A percentile compares a stretch with the other conserved stretches of the same genome.
Evolutionary conservation across 1,284 basidiomycete genomes (phyloP).

Genomic region (Lentinus polychrous): DNA sequence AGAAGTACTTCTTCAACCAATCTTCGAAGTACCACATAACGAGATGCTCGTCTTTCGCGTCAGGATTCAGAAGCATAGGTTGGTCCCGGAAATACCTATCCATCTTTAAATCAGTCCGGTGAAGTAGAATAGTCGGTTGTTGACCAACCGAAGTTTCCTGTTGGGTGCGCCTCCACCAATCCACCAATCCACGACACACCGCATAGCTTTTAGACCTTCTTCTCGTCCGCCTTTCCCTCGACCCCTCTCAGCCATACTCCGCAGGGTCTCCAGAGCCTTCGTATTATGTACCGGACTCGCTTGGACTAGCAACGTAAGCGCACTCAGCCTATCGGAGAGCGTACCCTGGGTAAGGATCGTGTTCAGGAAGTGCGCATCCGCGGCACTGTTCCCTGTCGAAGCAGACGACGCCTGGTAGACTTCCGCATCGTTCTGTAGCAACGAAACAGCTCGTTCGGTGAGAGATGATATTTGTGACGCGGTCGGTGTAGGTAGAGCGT

Average conservation of each 20-base stretch:
- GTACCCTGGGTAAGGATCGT: conserved; percentile 86
- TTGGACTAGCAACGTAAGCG: conserved; percentile 87
- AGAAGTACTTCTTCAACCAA: conserved; percentile 97
- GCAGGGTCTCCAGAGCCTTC: conserved; percentile 72
- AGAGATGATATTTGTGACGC: conserved; percentile 39
- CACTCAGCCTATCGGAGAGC: conserved; percentile 89
- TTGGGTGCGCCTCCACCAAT: conserved; percentile 79
- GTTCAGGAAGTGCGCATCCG: conserved; percentile 77
- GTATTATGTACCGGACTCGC: conserved; percentile 88
- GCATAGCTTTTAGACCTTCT: conserved; percentile 83
- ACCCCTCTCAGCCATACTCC: conserved; percentile 68
- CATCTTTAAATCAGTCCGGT: not conserved
- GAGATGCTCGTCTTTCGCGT: conserved; percentile 70
- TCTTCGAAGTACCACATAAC: conserved; percentile 93
- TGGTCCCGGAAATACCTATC: conserved; percentile 90
- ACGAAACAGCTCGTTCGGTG: conserved; percentile 39
- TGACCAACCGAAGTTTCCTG: conserved; percentile 72
- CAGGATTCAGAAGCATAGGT: conserved; percentile 55
- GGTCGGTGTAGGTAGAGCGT: conserved; percentile 27
- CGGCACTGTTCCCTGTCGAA: conserved; percentile 35
- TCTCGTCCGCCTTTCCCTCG: conserved; percentile 85
- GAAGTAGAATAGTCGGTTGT: conserved; percentile 8
- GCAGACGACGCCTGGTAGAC: conserved; percentile 37
- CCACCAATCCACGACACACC: conserved; percentile 97
- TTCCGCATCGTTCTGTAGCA: conserved; percentile 46